Base-by-base conservation (phyloP, 805 yeast genomes). In the Nakazawaea ambrosiae region DNA sequence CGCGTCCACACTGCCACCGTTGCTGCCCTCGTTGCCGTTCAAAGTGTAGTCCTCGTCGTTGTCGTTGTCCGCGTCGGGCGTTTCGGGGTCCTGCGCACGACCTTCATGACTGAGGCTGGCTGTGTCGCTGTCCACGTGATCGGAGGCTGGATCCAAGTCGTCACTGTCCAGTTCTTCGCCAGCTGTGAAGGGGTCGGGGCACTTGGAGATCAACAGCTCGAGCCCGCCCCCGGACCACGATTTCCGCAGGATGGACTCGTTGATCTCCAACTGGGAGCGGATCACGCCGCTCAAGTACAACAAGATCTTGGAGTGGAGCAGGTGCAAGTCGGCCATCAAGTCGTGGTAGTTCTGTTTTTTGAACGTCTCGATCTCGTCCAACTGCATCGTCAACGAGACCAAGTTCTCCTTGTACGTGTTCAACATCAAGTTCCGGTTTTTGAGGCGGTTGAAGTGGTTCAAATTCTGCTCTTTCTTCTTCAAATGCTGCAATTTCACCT, bases 151-250 rank as follows among this genome's bases (percentile, higher is more conserved):
- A n/a, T n/a, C n/a, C n/a, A n/a, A n/a, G n/a, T n/a, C n/a, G n/a
- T n/a, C n/a, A n/a, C n/a, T n/a, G 24, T 31, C 28, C n/a, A 4
- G 8, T 10, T 12, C 48, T n/a, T 37, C 45, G 10, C 53, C 57
- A 15, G 58, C 63, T 19, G 54, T 67, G 49, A 77, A 77, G 1
- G 83, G 82, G 53, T 82, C 92, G 1, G 82, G 81, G 27, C 84
- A 76, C 24, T 70, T 63, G 2, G 75, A 63, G 18, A 83, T 61
- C 37, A 83, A 60, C 19, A 72, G 78, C 50, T 86, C 95, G 24
- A 87, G 60, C 0, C 95, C 95, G 20, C 90, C 92, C 11, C 94
- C 95, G 4, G 81, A 70, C 85, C 88, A 80, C 4, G 94, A 92
- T 51, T 87, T 87, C 40, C 76, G 67, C 0, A 95, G 94, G 17